A percentile compares a stretch with the other conserved stretches of the same genome.
Evolutionary conservation across 2,329 filamentous ascomycete genomes (phyloP).

Genomic region (Phoma sp.): DNA sequence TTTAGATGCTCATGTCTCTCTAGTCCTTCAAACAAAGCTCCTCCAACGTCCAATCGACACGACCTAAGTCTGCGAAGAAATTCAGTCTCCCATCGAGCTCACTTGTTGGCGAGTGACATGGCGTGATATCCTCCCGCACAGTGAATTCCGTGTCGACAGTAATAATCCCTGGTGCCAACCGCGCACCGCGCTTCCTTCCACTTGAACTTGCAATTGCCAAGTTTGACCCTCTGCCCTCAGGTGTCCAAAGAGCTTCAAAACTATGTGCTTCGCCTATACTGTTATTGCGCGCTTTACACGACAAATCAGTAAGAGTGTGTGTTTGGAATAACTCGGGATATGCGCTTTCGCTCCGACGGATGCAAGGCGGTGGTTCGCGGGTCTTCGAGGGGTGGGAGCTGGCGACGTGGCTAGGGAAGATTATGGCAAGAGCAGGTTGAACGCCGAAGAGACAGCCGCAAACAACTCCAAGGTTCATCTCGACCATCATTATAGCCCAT

Average conservation of each 20-base stretch:
- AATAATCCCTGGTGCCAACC: background rate
- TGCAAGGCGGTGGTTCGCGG: background rate
- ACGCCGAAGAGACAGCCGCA: slow-evolving; percentile 42
- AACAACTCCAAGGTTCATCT: slow-evolving; percentile 43
- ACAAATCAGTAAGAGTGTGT: background rate
- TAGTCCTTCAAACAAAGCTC: background rate
- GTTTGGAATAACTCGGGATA: background rate
- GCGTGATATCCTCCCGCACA: slow-evolving; percentile 3
- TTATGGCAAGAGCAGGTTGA: slow-evolving; percentile 38
- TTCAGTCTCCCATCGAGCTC: background rate
- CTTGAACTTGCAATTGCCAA: slow-evolving; percentile 1
- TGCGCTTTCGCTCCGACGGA: background rate
- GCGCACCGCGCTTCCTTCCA: background rate
- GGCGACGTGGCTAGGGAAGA: slow-evolving; percentile 38
- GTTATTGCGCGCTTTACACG: background rate
- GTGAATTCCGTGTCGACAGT: slow-evolving; percentile 6
- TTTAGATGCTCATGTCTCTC: too few species aligned
- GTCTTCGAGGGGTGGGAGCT: background rate
- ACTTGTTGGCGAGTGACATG: background rate
- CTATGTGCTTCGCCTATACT: background rate
- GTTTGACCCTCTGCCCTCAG: slow-evolving; percentile 4
- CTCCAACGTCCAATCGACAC: background rate
- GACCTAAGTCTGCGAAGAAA: background rate
- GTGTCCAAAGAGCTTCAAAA: slow-evolving; percentile 4
- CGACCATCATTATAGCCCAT: slow-evolving; percentile 32